phyloP scores from a whole-genome alignment of 805 yeast genomes.

The Cyberlindnera amylophila region DNA sequence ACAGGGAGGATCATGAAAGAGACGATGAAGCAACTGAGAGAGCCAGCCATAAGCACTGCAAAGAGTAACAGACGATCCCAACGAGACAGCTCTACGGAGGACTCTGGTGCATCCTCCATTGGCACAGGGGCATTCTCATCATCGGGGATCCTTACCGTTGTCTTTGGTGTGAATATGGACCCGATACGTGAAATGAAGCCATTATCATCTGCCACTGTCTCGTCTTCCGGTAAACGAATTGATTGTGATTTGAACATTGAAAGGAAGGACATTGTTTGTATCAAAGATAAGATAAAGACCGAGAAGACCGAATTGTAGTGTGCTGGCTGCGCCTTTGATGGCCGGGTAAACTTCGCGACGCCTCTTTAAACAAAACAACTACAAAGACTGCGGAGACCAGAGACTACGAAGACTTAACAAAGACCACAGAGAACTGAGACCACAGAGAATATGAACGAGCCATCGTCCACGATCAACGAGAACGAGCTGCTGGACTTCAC shows the following conservation, averaged over 20 bases:
- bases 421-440: too few relatives aligned
- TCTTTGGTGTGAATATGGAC: not conserved
- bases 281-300: not conserved
- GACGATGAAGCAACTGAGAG: slow-evolving; percentile 20
- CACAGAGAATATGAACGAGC: slow-evolving; percentile 5
- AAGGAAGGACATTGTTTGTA: slow-evolving; percentile 8
- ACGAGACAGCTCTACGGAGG: slow-evolving; percentile 10
- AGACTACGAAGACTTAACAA: too few relatives aligned
- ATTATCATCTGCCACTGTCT: not conserved
- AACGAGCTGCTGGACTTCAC: slow-evolving; percentile 22
- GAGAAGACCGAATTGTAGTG: not conserved
- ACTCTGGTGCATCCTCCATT: slow-evolving; percentile 4
- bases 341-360: not conserved
- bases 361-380: too few relatives aligned
- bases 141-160: slow-evolving; percentile 2
- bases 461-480: slow-evolving; percentile 16
- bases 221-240: slow-evolving; percentile 13
- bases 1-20: slow-evolving; percentile 19
- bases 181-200: slow-evolving; percentile 7
- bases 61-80: slow-evolving; percentile 21
- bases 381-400: too few relatives aligned
- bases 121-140: slow-evolving; percentile 4
- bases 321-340: not conserved
- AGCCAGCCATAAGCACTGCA: slow-evolving; percentile 20
- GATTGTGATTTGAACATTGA: slow-evolving; percentile 10